Evolutionary conservation across 176 grass and related monocot species (phyloP), one percentile per base, ranked within the genome.

Genomic region (Melocanna baccifera): DNA sequence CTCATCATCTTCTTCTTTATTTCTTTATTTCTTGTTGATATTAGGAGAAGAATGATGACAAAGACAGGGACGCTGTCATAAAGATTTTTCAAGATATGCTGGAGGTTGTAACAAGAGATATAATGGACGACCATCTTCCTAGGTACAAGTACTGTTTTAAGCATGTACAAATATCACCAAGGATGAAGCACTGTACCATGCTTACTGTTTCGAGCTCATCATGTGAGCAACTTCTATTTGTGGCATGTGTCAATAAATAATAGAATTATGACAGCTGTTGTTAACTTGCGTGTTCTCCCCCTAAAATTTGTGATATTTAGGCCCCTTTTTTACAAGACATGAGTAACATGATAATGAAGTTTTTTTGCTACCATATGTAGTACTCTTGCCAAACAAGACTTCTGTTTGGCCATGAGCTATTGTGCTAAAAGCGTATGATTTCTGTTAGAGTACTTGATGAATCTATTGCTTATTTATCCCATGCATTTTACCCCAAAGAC

Each of bases 1-100:
- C 67, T 77, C 47, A 58, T 81, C 6, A 34, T 73, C 56, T 15
- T 37, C 12, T 53, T 67, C 61, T 46, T 58, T 70, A 23, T 52
- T 59, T 74, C 36, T 39, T 59, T n/a, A 43, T 81, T 72, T 16
- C 22, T 42, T 79, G 47, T 65, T 81, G 39, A 71, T 67, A 74
- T 58, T 80, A 98, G 95, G 80, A 85, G 67, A 58, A 65, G 72
- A 95, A 95, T 56, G 86, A 90, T 53, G n/a, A 89, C 25, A 86
- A 93, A 82, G 91, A 98, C 23, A 91, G 68, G 30, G 76, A 26
- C 13, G 28, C 80, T 41, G 95, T 98, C 50, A 87, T 98, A 82
- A 86, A 79, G 82, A 87, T 94, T 84, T 95, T 98, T 81, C 95
- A 95, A 98, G 92, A 91, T 81, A 98, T 98, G 95, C 69, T 98